These are phyloP conservation scores for Lactuca sativa DNA, from an alignment of 129 eudicot genomes.

Conservation along the genomic window DNA sequence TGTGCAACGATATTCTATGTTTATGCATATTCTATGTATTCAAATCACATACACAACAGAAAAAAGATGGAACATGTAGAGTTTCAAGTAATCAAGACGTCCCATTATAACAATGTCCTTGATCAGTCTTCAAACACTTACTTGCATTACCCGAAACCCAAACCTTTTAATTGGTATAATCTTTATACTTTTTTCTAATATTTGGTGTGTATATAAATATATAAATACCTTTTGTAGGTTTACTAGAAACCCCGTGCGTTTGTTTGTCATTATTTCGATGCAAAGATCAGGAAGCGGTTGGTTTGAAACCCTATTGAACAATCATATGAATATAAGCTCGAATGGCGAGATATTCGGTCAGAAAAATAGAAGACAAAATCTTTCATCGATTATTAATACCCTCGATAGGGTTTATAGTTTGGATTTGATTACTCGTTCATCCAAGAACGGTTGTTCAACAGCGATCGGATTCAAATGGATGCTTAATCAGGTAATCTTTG, in stretches of 20 bases:
- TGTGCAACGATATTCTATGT: slow-evolving; percentile 45
- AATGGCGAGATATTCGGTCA: slow-evolving; percentile 86
- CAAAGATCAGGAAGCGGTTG: slow-evolving; percentile 99
- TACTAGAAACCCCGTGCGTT: slow-evolving; percentile 59
- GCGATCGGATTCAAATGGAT: slow-evolving; percentile 99
- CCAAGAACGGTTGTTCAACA: slow-evolving; percentile 82
- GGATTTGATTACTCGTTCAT: slow-evolving; percentile 88
- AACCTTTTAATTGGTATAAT: slow-evolving; percentile 50
- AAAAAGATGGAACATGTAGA: slow-evolving; percentile 23
- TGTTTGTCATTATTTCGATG: slow-evolving; percentile 77
- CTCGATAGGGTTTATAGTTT: slow-evolving; percentile 79
- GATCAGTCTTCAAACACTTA: slow-evolving; percentile 36
- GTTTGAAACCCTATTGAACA: slow-evolving; percentile 89
- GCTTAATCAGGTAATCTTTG: slow-evolving; percentile 78
- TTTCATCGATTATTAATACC: slow-evolving; percentile 55
- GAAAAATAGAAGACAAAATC: slow-evolving; percentile 63
- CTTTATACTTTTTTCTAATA: neutral
- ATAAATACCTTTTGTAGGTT: slow-evolving; percentile 19
- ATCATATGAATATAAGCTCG: slow-evolving; percentile 80
- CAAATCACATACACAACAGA: slow-evolving; percentile 31
- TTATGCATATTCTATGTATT: slow-evolving; percentile 46
- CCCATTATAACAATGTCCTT: slow-evolving; percentile 20
- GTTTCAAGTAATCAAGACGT: slow-evolving; percentile 34
- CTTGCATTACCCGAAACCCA: slow-evolving; percentile 58
- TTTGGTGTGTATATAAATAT: neutral